Evolutionary conservation across 78 protist species (phyloP).

Genomic region (Bodo saltans): DNA sequence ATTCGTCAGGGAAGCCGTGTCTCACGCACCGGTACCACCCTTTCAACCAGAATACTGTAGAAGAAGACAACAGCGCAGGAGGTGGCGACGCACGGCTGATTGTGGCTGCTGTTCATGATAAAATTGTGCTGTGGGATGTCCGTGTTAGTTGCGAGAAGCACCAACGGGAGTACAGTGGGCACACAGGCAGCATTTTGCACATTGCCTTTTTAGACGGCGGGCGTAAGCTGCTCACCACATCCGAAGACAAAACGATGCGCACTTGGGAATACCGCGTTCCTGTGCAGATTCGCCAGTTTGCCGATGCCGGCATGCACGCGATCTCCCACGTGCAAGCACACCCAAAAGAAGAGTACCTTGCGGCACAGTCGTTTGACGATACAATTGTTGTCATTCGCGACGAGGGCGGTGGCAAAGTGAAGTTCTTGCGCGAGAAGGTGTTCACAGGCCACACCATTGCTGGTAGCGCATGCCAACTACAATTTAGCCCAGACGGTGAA

Average conservation of each 20-base stretch:
- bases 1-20: background rate
- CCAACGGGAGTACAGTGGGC: conserved; percentile 75
- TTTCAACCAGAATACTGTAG: no score
- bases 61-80: no score
- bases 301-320: conserved; percentile 60
- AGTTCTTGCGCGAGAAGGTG: conserved; percentile 63
- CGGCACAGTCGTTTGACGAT: conserved; percentile 85
- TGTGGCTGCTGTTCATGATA: background rate
- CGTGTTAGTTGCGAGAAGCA: background rate
- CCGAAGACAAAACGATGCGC: conserved; percentile 90
- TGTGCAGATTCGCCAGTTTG: conserved; percentile 79
- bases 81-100: background rate
- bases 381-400: conserved; percentile 63
- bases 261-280: conserved; percentile 95
- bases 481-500: conserved; percentile 87
- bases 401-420: conserved; percentile 60
- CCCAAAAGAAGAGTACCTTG: conserved; percentile 79
- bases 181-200: conserved; percentile 84
- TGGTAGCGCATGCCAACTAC: conserved; percentile 87
- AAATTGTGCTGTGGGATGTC: background rate
- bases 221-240: conserved; percentile 68
- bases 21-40: background rate
- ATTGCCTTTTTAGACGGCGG: conserved; percentile 82
- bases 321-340: conserved; percentile 73
- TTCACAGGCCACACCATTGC: conserved; percentile 83